phyloP scores from a whole-genome alignment of 139 green algal species.

The Diplosphaera chodatii region DNA sequence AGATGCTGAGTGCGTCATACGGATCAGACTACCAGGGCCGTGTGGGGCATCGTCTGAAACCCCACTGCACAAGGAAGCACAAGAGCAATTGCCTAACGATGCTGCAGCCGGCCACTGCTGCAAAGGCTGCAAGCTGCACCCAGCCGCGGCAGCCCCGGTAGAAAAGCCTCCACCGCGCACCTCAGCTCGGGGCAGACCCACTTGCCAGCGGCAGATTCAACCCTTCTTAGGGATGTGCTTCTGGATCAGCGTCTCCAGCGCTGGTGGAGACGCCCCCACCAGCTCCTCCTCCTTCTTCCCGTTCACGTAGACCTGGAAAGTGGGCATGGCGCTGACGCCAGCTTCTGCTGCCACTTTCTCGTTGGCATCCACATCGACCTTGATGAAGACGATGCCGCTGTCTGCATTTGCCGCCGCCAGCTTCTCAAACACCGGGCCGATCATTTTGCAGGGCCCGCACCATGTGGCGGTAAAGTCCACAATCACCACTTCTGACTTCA shows the following conservation, averaged over 20 bases:
- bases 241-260: conserved; percentile 40
- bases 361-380: conserved; percentile 19
- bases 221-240: no score
- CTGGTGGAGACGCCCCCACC: conserved; percentile 51
- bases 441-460: conserved; percentile 80
- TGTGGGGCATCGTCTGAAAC: no score
- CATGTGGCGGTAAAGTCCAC: conserved; percentile 76
- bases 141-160: no score
- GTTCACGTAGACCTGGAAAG: conserved; percentile 71
- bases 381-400: conserved; percentile 55
- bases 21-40: no score
- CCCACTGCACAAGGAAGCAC: no score
- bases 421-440: conserved; percentile 61
- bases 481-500: background rate
- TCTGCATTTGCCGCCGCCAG: conserved; percentile 31
- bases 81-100: no score
- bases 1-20: no score
- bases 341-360: conserved; percentile 47
- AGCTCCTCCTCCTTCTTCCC: conserved; percentile 57
- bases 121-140: no score
- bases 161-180: no score
- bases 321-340: conserved; percentile 76
- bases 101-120: no score
- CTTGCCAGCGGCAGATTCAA: no score
- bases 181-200: no score